Percentiles rank a stretch among this genome's conserved stretches.
These are phyloP conservation scores for Sporothrix euskadiensis DNA, from an alignment of 2,329 filamentous ascomycete genomes.

Conservation along the genomic window DNA sequence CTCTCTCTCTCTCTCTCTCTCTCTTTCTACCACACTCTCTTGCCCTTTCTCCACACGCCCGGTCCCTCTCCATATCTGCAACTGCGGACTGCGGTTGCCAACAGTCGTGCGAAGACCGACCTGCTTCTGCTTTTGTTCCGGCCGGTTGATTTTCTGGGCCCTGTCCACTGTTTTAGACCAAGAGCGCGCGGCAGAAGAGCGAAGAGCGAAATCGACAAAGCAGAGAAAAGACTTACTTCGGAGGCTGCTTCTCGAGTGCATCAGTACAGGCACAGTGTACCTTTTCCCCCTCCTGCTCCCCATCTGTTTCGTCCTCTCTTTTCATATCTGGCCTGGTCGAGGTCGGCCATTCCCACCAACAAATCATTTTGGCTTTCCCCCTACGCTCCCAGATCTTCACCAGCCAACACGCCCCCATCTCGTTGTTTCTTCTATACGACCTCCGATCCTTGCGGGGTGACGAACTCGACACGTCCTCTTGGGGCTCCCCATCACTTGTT, in stretches of 20 bases:
- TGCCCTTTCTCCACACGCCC: neutral
- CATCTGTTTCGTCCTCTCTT: neutral
- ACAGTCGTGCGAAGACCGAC: conserved; percentile 17
- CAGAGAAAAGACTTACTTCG: conserved; percentile 5
- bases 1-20: neutral
- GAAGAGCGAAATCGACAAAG: conserved; percentile 2
- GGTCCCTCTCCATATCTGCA: conserved; percentile 19
- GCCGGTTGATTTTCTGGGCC: conserved; percentile 21
- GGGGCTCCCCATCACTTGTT: neutral
- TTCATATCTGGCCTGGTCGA: neutral
- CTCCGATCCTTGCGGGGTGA: neutral
- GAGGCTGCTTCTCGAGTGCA: conserved; percentile 12
- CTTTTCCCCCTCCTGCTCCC: neutral
- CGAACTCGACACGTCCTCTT: neutral
- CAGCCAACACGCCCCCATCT: neutral
- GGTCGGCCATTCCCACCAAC: neutral
- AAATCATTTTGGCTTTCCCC: neutral
- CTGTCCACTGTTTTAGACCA: conserved; percentile 23
- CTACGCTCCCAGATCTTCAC: neutral
- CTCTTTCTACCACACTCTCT: neutral
- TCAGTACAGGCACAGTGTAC: conserved; percentile 1
- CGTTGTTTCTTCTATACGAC: conserved; percentile 19
- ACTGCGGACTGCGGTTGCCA: conserved; percentile 3
- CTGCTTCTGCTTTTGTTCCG: conserved; percentile 14
- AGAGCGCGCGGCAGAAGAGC: conserved; percentile 14